Base-by-base conservation (phyloP, 257 asterid species). In the Solanum chaucha region DNA sequence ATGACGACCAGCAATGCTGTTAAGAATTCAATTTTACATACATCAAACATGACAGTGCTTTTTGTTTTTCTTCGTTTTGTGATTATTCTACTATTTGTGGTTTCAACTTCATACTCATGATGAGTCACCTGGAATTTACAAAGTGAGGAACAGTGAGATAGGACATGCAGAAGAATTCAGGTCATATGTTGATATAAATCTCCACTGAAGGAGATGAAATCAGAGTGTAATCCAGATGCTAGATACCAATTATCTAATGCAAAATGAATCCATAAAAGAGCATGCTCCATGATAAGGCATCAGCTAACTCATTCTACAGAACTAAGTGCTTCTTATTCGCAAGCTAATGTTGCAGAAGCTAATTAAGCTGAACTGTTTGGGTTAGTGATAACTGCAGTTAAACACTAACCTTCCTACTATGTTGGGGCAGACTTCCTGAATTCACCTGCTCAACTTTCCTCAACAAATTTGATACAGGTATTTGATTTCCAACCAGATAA, bases 21-120 rank as follows among this genome's bases (percentile, higher is more conserved):
- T 46, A 80, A 80, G 19, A 30, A 80, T 46, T 80, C 17, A 28
- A 51, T 81, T 81, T 81, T 81, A 81, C 96, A 88, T 81, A 95
- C 99, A 98, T 91, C 98, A 90, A 96, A 95, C 99, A 96, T 92
- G 91, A 95, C 98, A 59, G 99, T 96, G 41, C 98, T 96, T 89
- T 90, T 94, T 72, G 98, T 96, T 91, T 93, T 95, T 85, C 94
- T 93, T 65, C 97, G 92, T 92, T 96, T 97, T 30, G 99, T 97
- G 86, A 97, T 93, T 87, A 96, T 95, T 93, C 97, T 92, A 74
- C 98, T 98, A 91, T 95, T 93, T 86, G 96, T 91, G 75, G 99
- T 97, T 93, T 97, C 99, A 85, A 97, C 94, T 91, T 97, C 98
- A 90, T 96, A 97, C 92, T 96, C 99, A 84, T 86, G 98, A 91